These are phyloP conservation scores for Citrus hindsii DNA, from an alignment of 345 rosid species.

Conservation along the genomic window DNA sequence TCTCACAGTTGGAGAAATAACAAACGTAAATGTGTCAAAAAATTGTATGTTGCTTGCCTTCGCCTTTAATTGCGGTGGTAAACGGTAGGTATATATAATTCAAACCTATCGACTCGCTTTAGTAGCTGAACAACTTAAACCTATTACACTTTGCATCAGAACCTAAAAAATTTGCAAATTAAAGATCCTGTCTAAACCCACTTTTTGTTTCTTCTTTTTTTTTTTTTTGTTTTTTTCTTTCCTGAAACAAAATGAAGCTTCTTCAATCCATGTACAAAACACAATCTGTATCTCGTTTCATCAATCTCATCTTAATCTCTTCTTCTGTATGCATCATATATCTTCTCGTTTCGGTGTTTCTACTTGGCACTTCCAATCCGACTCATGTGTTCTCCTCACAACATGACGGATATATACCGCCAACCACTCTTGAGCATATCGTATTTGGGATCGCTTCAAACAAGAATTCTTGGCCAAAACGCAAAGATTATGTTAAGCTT, in stretches of 20 bases:
- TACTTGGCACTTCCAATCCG: conserved; percentile 34
- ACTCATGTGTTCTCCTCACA: conserved; percentile 17
- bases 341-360: conserved; percentile 41
- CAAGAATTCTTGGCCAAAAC: conserved; percentile 45
- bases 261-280: conserved; percentile 26
- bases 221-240: not conserved
- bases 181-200: not conserved
- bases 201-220: not conserved
- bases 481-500: conserved; percentile 57
- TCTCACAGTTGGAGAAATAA: not conserved
- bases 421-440: conserved; percentile 47
- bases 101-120: not conserved
- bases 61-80: conserved; percentile 7
- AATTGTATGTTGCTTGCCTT: not conserved
- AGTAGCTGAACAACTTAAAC: conserved; percentile 4
- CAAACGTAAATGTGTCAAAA: conserved; percentile 12
- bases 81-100: not conserved
- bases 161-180: not conserved
- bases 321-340: conserved; percentile 43
- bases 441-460: conserved; percentile 73
- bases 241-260: conserved; percentile 34
- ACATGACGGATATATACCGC: conserved; percentile 23
- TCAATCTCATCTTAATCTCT: conserved; percentile 32
- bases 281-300: conserved; percentile 30
- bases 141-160: not conserved